Evolutionary conservation across 176 grass and related monocot species (phyloP), one percentile per base, ranked within the genome.

Genomic region (Oryza coarctata): DNA sequence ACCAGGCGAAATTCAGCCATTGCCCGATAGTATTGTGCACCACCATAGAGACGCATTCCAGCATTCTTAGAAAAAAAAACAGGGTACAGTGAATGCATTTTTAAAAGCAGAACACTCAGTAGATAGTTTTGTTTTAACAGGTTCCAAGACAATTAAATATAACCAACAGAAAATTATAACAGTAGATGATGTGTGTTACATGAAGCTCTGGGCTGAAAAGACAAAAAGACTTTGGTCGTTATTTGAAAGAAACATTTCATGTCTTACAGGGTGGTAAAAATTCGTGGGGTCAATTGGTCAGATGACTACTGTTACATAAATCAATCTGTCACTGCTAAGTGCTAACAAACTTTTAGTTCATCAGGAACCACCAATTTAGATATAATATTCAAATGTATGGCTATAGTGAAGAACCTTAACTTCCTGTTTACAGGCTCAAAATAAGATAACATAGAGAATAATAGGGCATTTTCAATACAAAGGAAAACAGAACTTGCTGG

Each of bases 1-100:
- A 97, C 73, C 75, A 97, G 78, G 72, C 92, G 92, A 83, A 97
- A 97, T 88, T 97, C 94, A 80, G 94, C 94, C 94, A 94, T 94
- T 66, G 90, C 94, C 31, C 94, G 86, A 77, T 97, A 92, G 84
- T 97, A 97, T 80, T 97, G 94, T 73, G 94, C 94, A 71, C 94
- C 94, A 50, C 94, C 94, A 86, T 92, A 97, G 73, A 97, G 94
- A 57, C 94, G 90, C 94, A 97, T 97, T 66, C 92, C 92, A 20
- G 90, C 92, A 92, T 97, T 97, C 90, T 97, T 75, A 82, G 74
- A 64, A 49, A 4, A 72, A 86, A 73, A 62, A 55, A n/a, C 14
- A 49, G 0, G 47, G 23, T 7, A 76, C 68, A 73, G 27, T 12
- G 7, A 72, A 71, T 31, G 60, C 52, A 68, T 60, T 44, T 75